These are phyloP conservation scores for Boletus coffeatus DNA, from an alignment of 1,284 basidiomycete genomes.

Conservation along the genomic window DNA sequence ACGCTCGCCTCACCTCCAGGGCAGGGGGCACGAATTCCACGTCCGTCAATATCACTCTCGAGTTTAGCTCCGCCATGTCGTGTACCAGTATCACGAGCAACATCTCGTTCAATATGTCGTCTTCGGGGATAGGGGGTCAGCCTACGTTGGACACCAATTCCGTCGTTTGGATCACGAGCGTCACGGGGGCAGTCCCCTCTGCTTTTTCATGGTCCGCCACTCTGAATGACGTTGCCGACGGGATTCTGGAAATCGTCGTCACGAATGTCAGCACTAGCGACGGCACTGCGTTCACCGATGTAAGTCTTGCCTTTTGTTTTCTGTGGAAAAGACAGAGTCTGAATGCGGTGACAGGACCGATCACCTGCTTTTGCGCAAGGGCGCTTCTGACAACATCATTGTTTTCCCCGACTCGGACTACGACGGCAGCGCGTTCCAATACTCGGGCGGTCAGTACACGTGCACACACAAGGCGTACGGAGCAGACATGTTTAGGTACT, in stretches of 20 bases:
- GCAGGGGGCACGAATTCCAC: conserved; percentile 50
- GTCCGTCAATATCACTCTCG: conserved; percentile 61
- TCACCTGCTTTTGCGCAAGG: conserved; percentile 77
- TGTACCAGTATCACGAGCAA: conserved; percentile 61
- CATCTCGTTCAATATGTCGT: conserved; percentile 62
- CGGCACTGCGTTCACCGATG: conserved; percentile 48
- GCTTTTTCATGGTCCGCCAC: conserved; percentile 71
- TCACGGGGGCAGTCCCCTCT: conserved; percentile 54
- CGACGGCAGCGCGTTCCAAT: conserved; percentile 57
- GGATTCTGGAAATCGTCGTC: conserved; percentile 70
- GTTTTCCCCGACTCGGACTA: conserved; percentile 81
- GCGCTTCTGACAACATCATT: conserved; percentile 67
- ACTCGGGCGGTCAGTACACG: conserved; percentile 57
- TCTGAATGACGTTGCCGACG: conserved; percentile 69
- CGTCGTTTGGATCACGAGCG: conserved; percentile 43
- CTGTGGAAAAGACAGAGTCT: not conserved
- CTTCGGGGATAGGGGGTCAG: conserved; percentile 54
- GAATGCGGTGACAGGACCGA: conserved; percentile 46
- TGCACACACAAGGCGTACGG: conserved; percentile 80
- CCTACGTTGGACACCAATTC: conserved; percentile 45
- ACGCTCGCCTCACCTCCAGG: conserved; percentile 58
- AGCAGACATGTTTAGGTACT: conserved; percentile 85
- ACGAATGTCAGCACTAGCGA: conserved; percentile 46
- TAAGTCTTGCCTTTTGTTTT: conserved; percentile 30
- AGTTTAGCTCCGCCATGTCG: conserved; percentile 76